These are phyloP conservation scores for Beverwykella pulmonaria DNA, from an alignment of 495 filamentous ascomycete genomes.

Conservation along the genomic window DNA sequence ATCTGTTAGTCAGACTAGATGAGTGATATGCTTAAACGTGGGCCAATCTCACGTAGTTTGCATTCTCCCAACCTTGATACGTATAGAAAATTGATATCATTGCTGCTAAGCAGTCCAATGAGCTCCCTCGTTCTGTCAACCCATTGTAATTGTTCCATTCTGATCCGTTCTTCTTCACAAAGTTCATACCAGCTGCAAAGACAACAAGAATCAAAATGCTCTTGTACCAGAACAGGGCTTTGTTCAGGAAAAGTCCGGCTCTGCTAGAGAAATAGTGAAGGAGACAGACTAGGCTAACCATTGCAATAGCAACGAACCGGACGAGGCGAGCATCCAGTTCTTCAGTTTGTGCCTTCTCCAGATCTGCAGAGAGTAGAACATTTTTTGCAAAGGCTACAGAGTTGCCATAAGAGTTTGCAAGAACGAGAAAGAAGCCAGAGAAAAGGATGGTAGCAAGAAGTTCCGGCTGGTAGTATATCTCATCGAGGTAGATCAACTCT, in stretches of 20 bases:
- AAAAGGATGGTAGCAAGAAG: background rate
- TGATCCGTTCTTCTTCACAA: slow-evolving; percentile 8
- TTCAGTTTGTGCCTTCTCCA: background rate
- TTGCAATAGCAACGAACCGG: slow-evolving; percentile 15
- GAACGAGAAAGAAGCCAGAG: background rate
- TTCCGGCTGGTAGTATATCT: background rate
- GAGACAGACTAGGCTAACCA: slow-evolving; percentile 18
- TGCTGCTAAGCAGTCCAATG: slow-evolving; percentile 11
- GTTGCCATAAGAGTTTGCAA: slow-evolving; percentile 12
- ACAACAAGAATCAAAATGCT: slow-evolving; percentile 10
- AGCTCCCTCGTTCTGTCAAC: background rate
- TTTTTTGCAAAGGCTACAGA: slow-evolving; percentile 21
- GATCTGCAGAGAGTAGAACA: slow-evolving; percentile 5
- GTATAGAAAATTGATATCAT: slow-evolving; percentile 23
- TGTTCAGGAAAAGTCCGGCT: slow-evolving; percentile 23
- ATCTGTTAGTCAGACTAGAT: background rate
- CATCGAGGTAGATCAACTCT: background rate
- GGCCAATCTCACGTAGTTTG: slow-evolving; percentile 17
- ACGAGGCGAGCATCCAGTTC: slow-evolving; percentile 23
- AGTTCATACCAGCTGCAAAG: slow-evolving; percentile 16
- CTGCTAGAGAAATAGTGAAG: slow-evolving; percentile 16
- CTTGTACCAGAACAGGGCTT: slow-evolving; percentile 13
- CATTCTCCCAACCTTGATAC: slow-evolving; percentile 30
- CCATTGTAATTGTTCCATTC: slow-evolving; percentile 7
- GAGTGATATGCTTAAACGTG: background rate